A percentile compares a stretch with the other conserved stretches of the same genome.
These are phyloP conservation scores for Arthrinium puccinioides DNA, from an alignment of 2,329 filamentous ascomycete genomes.

Conservation along the genomic window DNA sequence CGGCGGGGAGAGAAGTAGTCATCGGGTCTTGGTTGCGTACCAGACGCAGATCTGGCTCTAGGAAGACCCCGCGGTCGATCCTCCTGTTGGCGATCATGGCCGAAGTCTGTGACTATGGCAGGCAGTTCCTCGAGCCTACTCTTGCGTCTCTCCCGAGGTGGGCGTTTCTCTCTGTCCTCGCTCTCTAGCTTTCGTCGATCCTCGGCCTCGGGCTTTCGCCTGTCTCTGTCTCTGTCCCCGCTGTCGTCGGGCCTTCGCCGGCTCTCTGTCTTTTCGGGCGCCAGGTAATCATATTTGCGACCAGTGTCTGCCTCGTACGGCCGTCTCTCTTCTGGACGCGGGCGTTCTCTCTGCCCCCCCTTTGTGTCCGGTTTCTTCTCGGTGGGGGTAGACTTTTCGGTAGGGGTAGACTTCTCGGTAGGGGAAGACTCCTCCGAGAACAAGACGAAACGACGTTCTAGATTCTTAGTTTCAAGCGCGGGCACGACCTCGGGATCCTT, in stretches of 20 bases:
- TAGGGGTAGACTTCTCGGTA: not conserved
- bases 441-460: constrained; percentile 60
- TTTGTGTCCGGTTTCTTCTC: constrained; percentile 6
- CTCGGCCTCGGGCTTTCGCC: not conserved
- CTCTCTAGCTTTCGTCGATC: constrained; percentile 14
- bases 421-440: constrained; percentile 10
- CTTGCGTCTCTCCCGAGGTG: constrained; percentile 15
- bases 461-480: no score
- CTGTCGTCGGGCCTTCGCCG: not conserved
- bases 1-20: constrained; percentile 25
- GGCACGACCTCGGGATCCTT: no score
- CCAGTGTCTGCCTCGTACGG: constrained; percentile 34
- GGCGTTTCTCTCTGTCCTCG: constrained; percentile 9
- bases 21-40: constrained; percentile 18
- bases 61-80: constrained; percentile 10
- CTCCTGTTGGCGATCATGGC: constrained; percentile 5
- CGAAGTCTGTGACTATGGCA: constrained; percentile 20
- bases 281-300: constrained; percentile 28
- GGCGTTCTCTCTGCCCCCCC: constrained; percentile 6
- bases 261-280: constrained; percentile 14
- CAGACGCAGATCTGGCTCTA: constrained; percentile 17
- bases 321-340: not conserved
- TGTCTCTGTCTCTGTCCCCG: constrained; percentile 9
- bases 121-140: constrained; percentile 20
- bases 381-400: not conserved